phyloP scores from a whole-genome alignment of 2,329 filamentous ascomycete genomes.

The Exserohilum rostratum region DNA sequence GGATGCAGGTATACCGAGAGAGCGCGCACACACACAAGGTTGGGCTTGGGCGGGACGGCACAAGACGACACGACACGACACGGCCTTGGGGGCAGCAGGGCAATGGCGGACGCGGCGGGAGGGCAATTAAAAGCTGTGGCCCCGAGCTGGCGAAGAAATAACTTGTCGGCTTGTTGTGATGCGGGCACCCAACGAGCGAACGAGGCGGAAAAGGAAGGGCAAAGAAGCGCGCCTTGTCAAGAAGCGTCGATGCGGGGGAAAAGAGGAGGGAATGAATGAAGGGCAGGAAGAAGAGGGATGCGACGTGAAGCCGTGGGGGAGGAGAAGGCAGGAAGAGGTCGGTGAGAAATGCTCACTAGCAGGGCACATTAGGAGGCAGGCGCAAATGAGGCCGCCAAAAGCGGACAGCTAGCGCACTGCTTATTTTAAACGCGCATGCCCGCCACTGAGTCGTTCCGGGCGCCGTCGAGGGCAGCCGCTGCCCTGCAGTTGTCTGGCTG shows the following conservation, averaged over 20 bases:
- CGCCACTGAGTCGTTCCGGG: constrained; percentile 26
- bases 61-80: not conserved
- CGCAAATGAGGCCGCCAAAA: constrained; percentile 43
- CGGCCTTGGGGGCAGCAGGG: not conserved
- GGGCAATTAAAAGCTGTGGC: constrained; percentile 32
- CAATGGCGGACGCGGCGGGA: constrained; percentile 29
- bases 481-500: constrained; percentile 24
- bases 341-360: constrained; percentile 39
- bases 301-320: constrained; percentile 33
- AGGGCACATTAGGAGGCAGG: constrained; percentile 43
- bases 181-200: constrained; percentile 47
- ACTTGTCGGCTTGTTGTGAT: constrained; percentile 39
- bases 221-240: constrained; percentile 41
- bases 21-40: constrained; percentile 21
- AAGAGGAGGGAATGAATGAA: constrained; percentile 48
- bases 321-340: constrained; percentile 35
- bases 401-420: constrained; percentile 31
- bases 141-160: constrained; percentile 29
- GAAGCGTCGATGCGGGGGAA: constrained; percentile 38
- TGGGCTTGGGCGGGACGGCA: constrained; percentile 11
- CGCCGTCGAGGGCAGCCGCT: constrained; percentile 17
- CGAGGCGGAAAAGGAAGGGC: constrained; percentile 50
- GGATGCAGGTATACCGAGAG: constrained; percentile 22
- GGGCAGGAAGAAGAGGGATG: constrained; percentile 40
- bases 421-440: constrained; percentile 40